phyloP scores from a whole-genome alignment of 2,329 filamentous ascomycete genomes.

The Aureobasidium sp. region DNA sequence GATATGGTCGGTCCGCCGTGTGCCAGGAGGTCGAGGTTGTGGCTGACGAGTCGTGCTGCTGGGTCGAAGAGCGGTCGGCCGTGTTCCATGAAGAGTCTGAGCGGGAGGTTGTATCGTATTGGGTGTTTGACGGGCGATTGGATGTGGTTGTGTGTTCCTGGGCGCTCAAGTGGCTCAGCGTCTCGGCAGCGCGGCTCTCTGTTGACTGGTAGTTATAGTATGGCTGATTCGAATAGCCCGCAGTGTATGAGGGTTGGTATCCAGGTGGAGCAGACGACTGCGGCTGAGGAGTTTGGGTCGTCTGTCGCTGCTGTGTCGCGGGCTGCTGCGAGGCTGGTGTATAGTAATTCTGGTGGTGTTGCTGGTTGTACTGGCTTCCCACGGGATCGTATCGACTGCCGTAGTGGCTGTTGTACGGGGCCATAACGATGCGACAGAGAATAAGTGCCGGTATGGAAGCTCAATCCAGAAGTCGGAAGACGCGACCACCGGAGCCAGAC shows the following conservation, averaged over 20 bases:
- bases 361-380: constrained; percentile 25
- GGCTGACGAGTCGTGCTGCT: neutral
- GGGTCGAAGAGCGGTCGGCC: neutral
- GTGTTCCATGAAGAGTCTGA: constrained; percentile 9
- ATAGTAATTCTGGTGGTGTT: constrained; percentile 14
- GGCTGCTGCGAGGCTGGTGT: constrained; percentile 1
- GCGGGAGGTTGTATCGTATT: neutral
- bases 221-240: neutral
- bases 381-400: constrained; percentile 28
- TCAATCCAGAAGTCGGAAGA: neutral
- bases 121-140: neutral
- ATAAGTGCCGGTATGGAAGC: neutral
- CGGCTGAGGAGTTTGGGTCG: constrained; percentile 13
- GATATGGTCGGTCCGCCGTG: constrained; percentile 1
- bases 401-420: constrained; percentile 24
- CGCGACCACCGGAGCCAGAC: neutral
- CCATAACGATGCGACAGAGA: constrained; percentile 18
- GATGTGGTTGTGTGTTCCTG: constrained; percentile 1
- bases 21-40: neutral
- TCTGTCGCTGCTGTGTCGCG: neutral
- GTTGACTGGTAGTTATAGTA: constrained; percentile 12
- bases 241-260: constrained; percentile 2
- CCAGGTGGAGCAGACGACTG: constrained; percentile 6
- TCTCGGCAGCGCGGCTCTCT: constrained; percentile 19
- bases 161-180: constrained; percentile 17